Conservation (phyloP, 805 yeast species). For the Suhomyces kilbournensis region DNA sequence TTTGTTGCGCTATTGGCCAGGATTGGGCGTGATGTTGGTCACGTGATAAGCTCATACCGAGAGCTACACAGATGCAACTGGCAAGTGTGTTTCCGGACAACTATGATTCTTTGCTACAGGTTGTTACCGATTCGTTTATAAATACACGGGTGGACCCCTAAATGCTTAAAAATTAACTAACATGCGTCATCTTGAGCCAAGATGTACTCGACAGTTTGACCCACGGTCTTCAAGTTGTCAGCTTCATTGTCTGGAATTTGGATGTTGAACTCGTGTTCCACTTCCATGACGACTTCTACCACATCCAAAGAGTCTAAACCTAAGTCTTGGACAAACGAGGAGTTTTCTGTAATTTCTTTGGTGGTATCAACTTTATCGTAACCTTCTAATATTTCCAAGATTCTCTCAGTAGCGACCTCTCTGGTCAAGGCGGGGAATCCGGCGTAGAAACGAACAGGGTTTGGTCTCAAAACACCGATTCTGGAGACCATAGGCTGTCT, state of each 20-base stretch:
- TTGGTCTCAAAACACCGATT: slow-evolving; percentile 3
- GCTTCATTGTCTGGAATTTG: slow-evolving; percentile 48
- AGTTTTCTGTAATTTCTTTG: slow-evolving; percentile 36
- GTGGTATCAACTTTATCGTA: slow-evolving; percentile 51
- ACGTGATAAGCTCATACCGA: not conserved
- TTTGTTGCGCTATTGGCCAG: slow-evolving; percentile 2
- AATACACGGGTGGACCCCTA: not conserved
- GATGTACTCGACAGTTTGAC: slow-evolving; percentile 43
- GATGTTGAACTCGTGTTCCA: slow-evolving; percentile 47
- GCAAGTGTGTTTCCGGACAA: not conserved
- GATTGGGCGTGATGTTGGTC: not conserved
- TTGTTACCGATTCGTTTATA: not conserved
- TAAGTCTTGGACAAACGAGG: slow-evolving; percentile 39
- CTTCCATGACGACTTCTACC: slow-evolving; percentile 46
- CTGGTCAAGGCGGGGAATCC: slow-evolving; percentile 59
- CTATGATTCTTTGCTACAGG: not conserved
- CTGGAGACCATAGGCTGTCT: slow-evolving; percentile 14
- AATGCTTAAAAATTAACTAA: slow-evolving; percentile 11
- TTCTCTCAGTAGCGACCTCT: slow-evolving; percentile 60
- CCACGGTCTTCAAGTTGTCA: slow-evolving; percentile 44
- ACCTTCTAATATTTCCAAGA: slow-evolving; percentile 61
- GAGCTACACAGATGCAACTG: not conserved
- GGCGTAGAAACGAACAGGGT: slow-evolving; percentile 43
- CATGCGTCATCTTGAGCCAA: slow-evolving; percentile 43
- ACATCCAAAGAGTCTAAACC: slow-evolving; percentile 49